phyloP scores from a whole-genome alignment of 176 grass and related monocot genomes.

The Triticum urartu region DNA sequence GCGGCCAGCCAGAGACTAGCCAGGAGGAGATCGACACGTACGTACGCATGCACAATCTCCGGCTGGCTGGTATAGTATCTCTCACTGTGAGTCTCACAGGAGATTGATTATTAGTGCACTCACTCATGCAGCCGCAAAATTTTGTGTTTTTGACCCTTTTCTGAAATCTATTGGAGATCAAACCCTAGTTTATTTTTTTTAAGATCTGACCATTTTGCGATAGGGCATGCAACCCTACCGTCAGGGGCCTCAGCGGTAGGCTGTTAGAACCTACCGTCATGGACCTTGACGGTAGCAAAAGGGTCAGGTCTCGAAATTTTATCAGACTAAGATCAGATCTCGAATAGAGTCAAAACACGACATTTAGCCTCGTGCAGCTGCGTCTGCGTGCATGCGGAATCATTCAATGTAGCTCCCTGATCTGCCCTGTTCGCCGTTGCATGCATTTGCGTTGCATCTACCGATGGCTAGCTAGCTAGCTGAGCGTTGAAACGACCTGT shows the following conservation, averaged over 20 bases:
- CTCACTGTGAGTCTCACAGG: neutral
- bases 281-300: too few species aligned
- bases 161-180: too few species aligned
- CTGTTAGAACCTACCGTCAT: too few species aligned
- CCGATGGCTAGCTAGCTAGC: neutral
- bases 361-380: neutral
- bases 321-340: too few species aligned
- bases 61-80: neutral
- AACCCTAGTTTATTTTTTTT: too few species aligned
- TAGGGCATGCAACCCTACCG: too few species aligned
- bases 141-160: too few species aligned
- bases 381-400: too few species aligned
- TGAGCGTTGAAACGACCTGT: slow-evolving; percentile 4
- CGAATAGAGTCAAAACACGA: too few species aligned
- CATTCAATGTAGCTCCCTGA: neutral
- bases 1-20: neutral
- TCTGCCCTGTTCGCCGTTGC: neutral
- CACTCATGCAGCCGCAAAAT: neutral
- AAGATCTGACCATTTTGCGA: too few species aligned
- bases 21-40: neutral
- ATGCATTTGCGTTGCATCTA: neutral
- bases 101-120: neutral
- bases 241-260: too few species aligned
- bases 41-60: neutral
- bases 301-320: too few species aligned